phyloP scores from a whole-genome alignment of 176 grass and related monocot species.

The Thalia dealbata region DNA sequence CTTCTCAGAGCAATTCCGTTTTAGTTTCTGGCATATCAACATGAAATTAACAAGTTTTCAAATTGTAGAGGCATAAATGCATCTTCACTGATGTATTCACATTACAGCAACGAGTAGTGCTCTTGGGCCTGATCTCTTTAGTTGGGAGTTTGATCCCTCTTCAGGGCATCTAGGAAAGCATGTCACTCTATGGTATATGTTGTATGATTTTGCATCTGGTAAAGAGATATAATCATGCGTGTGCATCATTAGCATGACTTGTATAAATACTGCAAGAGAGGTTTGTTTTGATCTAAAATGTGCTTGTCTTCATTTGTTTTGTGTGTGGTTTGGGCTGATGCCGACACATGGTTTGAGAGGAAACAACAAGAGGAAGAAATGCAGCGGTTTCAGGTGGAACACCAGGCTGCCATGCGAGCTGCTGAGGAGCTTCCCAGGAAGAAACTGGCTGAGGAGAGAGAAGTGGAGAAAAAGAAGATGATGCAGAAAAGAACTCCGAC shows the following conservation, averaged over 20 bases:
- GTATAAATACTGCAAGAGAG: not conserved
- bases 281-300: not conserved
- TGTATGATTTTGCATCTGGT: no score
- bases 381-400: constrained; percentile 70
- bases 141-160: no score
- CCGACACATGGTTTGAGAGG: constrained; percentile 99
- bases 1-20: no score
- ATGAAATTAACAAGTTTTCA: no score
- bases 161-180: no score
- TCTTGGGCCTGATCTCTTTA: no score
- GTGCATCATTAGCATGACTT: not conserved
- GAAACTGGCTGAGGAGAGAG: constrained; percentile 55
- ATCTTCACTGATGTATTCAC: no score
- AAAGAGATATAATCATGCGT: not conserved
- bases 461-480: constrained; percentile 90
- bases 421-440: constrained; percentile 82
- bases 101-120: no score
- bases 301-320: constrained; percentile 2
- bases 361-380: constrained; percentile 99
- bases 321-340: constrained; percentile 81
- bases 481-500: constrained; percentile 37
- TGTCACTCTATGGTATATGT: no score
- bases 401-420: constrained; percentile 71
- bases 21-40: no score
- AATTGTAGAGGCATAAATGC: no score